Evolutionary conservation across 306 rosid species (phyloP).

Genomic region (Medicago lupulina): DNA sequence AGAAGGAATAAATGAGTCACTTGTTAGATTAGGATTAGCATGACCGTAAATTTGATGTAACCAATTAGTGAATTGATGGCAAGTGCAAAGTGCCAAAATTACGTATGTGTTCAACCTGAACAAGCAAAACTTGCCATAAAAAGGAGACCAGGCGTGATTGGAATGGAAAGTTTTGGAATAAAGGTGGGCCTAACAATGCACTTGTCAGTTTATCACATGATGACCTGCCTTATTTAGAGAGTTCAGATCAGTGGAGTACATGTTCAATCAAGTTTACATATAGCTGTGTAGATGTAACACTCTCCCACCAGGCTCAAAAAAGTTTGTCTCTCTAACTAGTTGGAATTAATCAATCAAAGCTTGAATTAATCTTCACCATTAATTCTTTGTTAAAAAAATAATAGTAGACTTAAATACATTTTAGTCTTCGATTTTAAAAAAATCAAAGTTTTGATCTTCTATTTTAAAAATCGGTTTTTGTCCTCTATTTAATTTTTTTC

Average conservation of each 20-base stretch:
- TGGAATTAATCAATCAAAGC: too few species aligned
- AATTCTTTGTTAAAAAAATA: too few species aligned
- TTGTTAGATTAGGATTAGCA: slow-evolving; percentile 12
- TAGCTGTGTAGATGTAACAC: background rate
- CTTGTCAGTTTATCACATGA: slow-evolving; percentile 14
- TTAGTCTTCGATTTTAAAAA: too few species aligned
- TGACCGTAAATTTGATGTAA: slow-evolving; percentile 6
- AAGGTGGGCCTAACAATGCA: slow-evolving; percentile 23
- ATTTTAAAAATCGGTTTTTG: too few species aligned
- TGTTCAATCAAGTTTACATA: slow-evolving; percentile 26
- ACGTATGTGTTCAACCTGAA: slow-evolving; percentile 29
- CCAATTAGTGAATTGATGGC: background rate
- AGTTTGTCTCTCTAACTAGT: background rate
- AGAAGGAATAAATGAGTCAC: slow-evolving; percentile 1
- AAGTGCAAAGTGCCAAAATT: slow-evolving; percentile 26
- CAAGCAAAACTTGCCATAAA: slow-evolving; percentile 29
- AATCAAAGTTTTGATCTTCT: too few species aligned
- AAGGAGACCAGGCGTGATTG: slow-evolving; percentile 39
- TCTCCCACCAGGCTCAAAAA: background rate
- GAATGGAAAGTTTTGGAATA: slow-evolving; percentile 26
- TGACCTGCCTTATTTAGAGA: slow-evolving; percentile 1
- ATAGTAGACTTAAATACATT: too few species aligned
- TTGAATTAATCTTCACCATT: too few species aligned
- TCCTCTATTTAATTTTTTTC: too few species aligned
- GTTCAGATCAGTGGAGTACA: slow-evolving; percentile 3